Conservation (phyloP, 306 rosid genomes). For the Lathyrus oleraceus region DNA sequence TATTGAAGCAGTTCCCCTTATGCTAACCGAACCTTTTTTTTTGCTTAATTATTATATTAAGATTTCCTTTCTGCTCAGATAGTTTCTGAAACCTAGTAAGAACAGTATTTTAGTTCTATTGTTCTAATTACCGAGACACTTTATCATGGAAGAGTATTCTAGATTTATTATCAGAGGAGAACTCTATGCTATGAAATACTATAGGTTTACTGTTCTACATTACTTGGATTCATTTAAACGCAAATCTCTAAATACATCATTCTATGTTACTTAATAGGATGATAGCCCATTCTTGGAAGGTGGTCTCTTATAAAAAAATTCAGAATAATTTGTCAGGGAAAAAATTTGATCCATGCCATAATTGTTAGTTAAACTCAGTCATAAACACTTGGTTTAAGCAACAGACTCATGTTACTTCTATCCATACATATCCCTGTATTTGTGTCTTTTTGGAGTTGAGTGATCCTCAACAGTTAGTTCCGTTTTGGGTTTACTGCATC, state of each 20-base stretch:
- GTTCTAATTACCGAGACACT: not conserved
- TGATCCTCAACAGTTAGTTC: not conserved
- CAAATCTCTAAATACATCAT: not conserved
- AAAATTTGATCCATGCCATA: not conserved
- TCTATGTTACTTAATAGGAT: slow-evolving; percentile 15
- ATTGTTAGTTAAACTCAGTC: not conserved
- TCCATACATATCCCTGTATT: not conserved
- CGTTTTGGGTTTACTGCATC: not conserved
- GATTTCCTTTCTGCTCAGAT: not conserved
- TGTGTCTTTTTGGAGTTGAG: not conserved
- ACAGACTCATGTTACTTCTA: not conserved
- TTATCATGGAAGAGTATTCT: not conserved
- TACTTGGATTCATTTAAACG: not conserved
- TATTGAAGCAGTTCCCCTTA: not conserved
- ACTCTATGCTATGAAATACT: slow-evolving; percentile 1
- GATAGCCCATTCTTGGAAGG: not conserved
- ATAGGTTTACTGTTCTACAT: not conserved
- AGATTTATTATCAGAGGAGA: not conserved
- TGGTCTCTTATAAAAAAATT: not conserved
- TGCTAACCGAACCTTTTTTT: not conserved
- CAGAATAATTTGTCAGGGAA: not conserved
- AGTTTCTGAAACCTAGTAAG: not conserved
- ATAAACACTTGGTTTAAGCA: not conserved
- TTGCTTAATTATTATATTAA: not conserved
- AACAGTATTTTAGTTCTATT: not conserved